Percentiles rank a stretch among this genome's conserved stretches.
phyloP scores from a whole-genome alignment of 1,284 basidiomycete species.

The Leccinum pallidistipes region DNA sequence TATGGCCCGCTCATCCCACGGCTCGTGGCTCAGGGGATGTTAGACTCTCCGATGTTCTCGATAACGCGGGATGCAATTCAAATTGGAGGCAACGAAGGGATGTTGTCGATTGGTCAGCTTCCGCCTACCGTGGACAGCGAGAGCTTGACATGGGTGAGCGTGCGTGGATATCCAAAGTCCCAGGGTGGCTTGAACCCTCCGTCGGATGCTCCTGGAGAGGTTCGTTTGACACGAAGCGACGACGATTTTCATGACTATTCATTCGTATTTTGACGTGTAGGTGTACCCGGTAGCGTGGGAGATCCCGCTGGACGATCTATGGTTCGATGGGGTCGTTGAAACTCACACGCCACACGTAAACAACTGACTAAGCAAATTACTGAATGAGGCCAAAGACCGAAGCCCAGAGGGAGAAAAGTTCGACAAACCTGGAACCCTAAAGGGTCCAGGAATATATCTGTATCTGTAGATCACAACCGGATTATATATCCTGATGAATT shows the following conservation, averaged over 20 bases:
- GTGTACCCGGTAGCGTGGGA: constrained; percentile 40
- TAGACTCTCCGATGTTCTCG: constrained; percentile 42
- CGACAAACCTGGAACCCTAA: too few relatives aligned
- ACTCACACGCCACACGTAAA: too few relatives aligned
- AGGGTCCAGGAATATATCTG: too few relatives aligned
- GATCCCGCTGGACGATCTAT: constrained; percentile 38
- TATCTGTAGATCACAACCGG: too few relatives aligned
- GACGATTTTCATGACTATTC: constrained; percentile 1
- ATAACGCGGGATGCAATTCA: constrained; percentile 48
- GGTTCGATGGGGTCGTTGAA: constrained; percentile 37
- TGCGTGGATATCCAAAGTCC: constrained; percentile 44
- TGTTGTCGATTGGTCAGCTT: constrained; percentile 52
- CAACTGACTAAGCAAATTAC: too few relatives aligned
- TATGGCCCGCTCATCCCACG: constrained; percentile 42
- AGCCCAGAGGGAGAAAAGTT: too few relatives aligned
- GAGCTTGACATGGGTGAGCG: constrained; percentile 51
- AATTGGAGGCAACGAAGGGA: constrained; percentile 50
- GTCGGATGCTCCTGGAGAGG: constrained; percentile 46
- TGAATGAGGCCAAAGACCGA: too few relatives aligned
- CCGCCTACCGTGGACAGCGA: constrained; percentile 42
- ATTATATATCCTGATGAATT: background rate
- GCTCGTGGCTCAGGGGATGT: constrained; percentile 34
- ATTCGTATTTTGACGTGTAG: constrained; percentile 16
- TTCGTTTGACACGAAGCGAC: constrained; percentile 23
- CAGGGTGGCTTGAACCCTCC: constrained; percentile 47